phyloP scores from a whole-genome alignment of 2,329 filamentous ascomycete genomes.

The Huntiella savannae region DNA sequence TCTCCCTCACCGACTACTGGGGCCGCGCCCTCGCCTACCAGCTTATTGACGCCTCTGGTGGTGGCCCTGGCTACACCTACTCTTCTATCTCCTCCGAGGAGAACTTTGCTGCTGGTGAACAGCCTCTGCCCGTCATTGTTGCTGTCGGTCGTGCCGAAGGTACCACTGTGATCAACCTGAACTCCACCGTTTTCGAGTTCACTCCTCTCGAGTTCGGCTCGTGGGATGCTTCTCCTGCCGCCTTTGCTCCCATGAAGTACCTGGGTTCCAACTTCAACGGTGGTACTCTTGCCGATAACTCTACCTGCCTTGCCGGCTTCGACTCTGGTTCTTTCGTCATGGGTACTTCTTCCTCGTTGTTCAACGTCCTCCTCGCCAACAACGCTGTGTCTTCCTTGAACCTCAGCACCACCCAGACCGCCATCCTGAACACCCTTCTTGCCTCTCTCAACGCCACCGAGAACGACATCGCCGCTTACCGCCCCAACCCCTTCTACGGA shows the following conservation, averaged over 20 bases:
- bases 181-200: slow-evolving; percentile 46
- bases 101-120: slow-evolving; percentile 23
- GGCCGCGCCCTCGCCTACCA: slow-evolving; percentile 74
- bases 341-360: slow-evolving; percentile 65
- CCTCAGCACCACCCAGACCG: slow-evolving; percentile 19
- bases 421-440: slow-evolving; percentile 30
- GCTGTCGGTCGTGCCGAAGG: slow-evolving; percentile 28
- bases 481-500: slow-evolving; percentile 37
- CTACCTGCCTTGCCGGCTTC: slow-evolving; percentile 39
- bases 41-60: slow-evolving; percentile 55
- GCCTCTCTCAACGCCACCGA: slow-evolving; percentile 34
- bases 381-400: slow-evolving; percentile 12
- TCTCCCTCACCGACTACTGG: slow-evolving; percentile 76
- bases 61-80: slow-evolving; percentile 61
- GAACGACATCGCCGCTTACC: slow-evolving; percentile 59
- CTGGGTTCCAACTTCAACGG: slow-evolving; percentile 38
- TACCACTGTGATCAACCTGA: slow-evolving; percentile 26
- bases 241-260: slow-evolving; percentile 40
- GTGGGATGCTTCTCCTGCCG: slow-evolving; percentile 39
- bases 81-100: slow-evolving; percentile 41
- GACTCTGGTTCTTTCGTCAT: slow-evolving; percentile 67
- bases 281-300: slow-evolving; percentile 27
- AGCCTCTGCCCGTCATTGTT: slow-evolving; percentile 31
- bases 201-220: slow-evolving; percentile 47
- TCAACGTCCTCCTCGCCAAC: slow-evolving; percentile 53